phyloP scores from a whole-genome alignment of 2,329 filamentous ascomycete species.

The Dothistroma pini region DNA sequence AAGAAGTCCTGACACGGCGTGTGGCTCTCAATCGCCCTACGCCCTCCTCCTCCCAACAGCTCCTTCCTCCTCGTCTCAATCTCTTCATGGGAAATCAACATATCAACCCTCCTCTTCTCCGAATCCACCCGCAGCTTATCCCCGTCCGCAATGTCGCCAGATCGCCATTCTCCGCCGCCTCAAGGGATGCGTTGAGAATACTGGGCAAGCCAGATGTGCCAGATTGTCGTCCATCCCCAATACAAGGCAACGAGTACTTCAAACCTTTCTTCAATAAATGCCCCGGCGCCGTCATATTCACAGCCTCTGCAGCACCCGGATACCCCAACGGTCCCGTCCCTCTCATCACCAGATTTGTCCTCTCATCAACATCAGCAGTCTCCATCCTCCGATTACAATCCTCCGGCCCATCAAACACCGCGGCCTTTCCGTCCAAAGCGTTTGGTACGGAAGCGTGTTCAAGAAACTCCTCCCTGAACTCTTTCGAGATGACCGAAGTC shows the following conservation, averaged over 20 bases:
- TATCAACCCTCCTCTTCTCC: conserved; percentile 47
- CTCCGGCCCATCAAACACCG: conserved; percentile 33
- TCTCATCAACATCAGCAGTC: conserved; percentile 29
- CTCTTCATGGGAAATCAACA: conserved; percentile 45
- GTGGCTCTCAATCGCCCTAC: conserved; percentile 27
- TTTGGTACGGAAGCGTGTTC: conserved; percentile 26
- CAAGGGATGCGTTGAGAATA: conserved; percentile 55
- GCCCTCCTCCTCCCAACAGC: conserved; percentile 28
- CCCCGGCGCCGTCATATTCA: conserved; percentile 34
- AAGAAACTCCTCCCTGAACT: conserved; percentile 29
- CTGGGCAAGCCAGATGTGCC: conserved; percentile 55
- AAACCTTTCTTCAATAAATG: conserved; percentile 30
- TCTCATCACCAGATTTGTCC: conserved; percentile 32
- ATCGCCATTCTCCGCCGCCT: conserved; percentile 54
- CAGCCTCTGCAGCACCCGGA: conserved; percentile 32
- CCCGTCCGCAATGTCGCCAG: conserved; percentile 50
- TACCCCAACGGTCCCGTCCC: conserved; percentile 32
- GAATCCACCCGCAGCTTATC: conserved; percentile 52
- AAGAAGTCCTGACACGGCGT: conserved; percentile 34
- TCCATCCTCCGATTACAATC: conserved; percentile 30
- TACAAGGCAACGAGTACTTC: conserved; percentile 46
- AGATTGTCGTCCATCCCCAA: conserved; percentile 55
- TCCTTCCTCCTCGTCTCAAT: conserved; percentile 39
- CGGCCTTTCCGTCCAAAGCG: conserved; percentile 31
- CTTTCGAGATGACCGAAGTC: conserved; percentile 28